Evolutionary conservation across 1,139 yeast species (phyloP).

Genomic region (Pichia sp.): DNA sequence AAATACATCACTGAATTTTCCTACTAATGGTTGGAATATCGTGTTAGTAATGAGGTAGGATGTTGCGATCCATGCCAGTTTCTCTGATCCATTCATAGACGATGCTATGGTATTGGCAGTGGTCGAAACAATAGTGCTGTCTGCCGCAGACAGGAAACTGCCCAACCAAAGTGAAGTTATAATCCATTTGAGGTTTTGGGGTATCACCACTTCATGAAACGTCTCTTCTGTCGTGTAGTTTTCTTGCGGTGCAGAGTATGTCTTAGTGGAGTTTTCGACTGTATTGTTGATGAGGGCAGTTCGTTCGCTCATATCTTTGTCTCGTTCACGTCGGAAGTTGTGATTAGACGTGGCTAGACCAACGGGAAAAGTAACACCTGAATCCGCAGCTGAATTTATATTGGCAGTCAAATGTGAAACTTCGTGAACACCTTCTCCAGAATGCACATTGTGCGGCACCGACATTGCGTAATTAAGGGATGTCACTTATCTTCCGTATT

Average conservation of each 20-base stretch:
- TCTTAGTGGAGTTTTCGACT: conserved; percentile 4
- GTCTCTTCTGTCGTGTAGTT: conserved; percentile 7
- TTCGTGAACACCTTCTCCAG: too few species aligned
- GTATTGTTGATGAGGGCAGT: conserved; percentile 7
- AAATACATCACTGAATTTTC: conserved; percentile 62
- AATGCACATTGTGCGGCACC: too few species aligned
- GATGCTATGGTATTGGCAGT: conserved; percentile 29
- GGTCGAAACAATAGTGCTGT: conserved; percentile 31
- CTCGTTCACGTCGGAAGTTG: conserved; percentile 1
- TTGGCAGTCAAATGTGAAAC: too few species aligned
- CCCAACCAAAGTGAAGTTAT: conserved; percentile 28
- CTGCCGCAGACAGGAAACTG: conserved; percentile 28
- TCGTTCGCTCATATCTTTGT: conserved; percentile 3
- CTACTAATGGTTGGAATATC: conserved; percentile 71
- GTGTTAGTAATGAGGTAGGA: conserved; percentile 45
- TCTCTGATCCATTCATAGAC: conserved; percentile 30
- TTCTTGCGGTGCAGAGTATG: conserved; percentile 9
- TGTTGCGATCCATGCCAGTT: conserved; percentile 34
- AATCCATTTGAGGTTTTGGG: conserved; percentile 17
- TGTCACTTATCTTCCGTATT: too few species aligned
- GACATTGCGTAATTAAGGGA: too few species aligned
- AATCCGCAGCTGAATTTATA: too few species aligned
- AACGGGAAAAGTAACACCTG: too few species aligned
- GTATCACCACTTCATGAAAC: conserved; percentile 17
- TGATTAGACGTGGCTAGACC: too few species aligned